Conservation (phyloP, 495 filamentous ascomycete species). For the Cenococcum geophilum region DNA sequence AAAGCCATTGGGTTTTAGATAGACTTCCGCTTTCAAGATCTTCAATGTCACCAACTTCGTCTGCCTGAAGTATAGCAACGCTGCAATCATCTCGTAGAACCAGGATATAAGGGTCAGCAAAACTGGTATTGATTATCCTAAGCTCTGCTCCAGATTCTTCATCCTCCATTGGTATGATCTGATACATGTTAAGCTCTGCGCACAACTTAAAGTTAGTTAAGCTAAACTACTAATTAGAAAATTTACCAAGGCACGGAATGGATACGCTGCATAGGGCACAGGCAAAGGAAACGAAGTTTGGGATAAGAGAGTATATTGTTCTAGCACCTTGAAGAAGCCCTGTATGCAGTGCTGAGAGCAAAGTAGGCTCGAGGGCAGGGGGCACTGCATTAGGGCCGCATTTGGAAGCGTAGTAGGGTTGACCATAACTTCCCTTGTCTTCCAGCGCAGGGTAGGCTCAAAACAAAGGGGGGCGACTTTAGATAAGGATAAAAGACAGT, state of each 20-base stretch:
- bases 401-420: not conserved
- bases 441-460: not conserved
- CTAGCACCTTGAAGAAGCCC: not conserved
- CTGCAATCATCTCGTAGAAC: conserved; percentile 77
- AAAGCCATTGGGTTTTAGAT: conserved; percentile 62
- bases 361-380: not conserved
- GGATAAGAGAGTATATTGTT: not conserved
- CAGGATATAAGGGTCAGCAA: conserved; percentile 81
- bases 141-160: conserved; percentile 74
- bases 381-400: not conserved
- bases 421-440: not conserved
- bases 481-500: not conserved
- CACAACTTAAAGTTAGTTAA: not conserved
- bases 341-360: not conserved
- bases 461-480: no score
- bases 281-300: not conserved
- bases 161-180: conserved; percentile 85
- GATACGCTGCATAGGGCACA: not conserved
- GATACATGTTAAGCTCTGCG: conserved; percentile 71
- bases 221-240: not conserved
- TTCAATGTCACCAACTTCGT: conserved; percentile 77
- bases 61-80: conserved; percentile 65
- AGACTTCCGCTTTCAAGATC: conserved; percentile 60
- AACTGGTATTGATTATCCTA: conserved; percentile 70
- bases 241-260: not conserved